phyloP scores from a whole-genome alignment of 2,329 filamentous ascomycete genomes.

The Monilinia polystroma region DNA sequence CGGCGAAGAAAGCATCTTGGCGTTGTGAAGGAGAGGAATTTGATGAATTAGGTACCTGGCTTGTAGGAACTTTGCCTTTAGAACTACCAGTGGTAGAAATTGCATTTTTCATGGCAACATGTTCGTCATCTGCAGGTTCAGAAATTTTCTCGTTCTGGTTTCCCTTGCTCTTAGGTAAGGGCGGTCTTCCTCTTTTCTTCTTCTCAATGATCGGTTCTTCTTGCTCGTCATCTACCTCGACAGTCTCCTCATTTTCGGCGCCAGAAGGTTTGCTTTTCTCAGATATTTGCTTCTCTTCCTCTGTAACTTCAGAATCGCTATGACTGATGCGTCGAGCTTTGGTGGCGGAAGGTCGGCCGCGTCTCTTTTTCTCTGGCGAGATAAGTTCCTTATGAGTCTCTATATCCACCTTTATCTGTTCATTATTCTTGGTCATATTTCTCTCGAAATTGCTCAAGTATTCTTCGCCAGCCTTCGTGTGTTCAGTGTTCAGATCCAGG shows the following conservation, averaged over 20 bases:
- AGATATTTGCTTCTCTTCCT: background rate
- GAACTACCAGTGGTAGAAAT: background rate
- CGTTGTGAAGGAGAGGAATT: conserved; percentile 20
- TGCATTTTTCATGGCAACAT: background rate
- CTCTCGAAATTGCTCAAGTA: too few relatives aligned
- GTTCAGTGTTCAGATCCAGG: background rate
- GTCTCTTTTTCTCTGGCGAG: conserved; percentile 1
- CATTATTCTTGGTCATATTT: background rate
- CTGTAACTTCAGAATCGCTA: conserved; percentile 1
- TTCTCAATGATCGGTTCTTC: background rate
- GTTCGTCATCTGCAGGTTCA: background rate
- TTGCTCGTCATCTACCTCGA: background rate
- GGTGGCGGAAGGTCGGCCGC: conserved; percentile 4
- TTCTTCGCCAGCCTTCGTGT: background rate
- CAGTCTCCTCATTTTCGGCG: background rate
- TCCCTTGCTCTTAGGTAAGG: conserved; percentile 6
- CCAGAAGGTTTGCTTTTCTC: background rate
- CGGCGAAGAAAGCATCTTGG: conserved; percentile 34
- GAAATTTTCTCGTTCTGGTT: background rate
- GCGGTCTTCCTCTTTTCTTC: conserved; percentile 20
- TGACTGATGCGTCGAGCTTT: background rate
- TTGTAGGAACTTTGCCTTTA: background rate
- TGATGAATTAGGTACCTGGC: background rate
- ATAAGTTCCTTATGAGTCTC: background rate
- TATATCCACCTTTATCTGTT: too few relatives aligned